Evolutionary conservation across 257 asterid species (phyloP).

Genomic region (Ilex aquifolium): DNA sequence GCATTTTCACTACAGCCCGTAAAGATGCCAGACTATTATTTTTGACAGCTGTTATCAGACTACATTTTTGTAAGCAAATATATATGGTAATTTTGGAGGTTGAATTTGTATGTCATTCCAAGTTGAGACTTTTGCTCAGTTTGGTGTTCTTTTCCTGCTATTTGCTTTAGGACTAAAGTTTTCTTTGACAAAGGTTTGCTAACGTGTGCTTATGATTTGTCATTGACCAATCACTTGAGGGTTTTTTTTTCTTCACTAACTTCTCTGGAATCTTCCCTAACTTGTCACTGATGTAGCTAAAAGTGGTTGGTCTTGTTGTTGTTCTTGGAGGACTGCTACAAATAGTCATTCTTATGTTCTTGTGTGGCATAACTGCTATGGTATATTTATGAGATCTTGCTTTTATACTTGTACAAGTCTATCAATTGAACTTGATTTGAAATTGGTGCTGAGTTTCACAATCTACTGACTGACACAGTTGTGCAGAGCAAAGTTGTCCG

Average conservation of each 20-base stretch:
- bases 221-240: background rate
- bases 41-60: background rate
- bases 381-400: constrained; percentile 32
- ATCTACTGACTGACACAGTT: constrained; percentile 42
- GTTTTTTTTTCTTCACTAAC: constrained; percentile 3
- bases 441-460: constrained; percentile 6
- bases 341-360: constrained; percentile 59
- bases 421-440: constrained; percentile 4
- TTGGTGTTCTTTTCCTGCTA: constrained; percentile 93
- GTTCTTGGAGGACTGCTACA: constrained; percentile 90
- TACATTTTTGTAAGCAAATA: background rate
- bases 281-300: constrained; percentile 54
- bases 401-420: constrained; percentile 6
- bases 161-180: constrained; percentile 96
- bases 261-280: constrained; percentile 17
- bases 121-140: constrained; percentile 98
- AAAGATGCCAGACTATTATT: too few species aligned
- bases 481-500: constrained; percentile 84
- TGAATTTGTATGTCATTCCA: constrained; percentile 21
- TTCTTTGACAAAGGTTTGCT: constrained; percentile 72
- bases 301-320: constrained; percentile 94
- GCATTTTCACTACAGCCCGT: too few species aligned
- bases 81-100: background rate
- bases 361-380: constrained; percentile 65
- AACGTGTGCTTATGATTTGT: background rate